phyloP scores from a whole-genome alignment of 2,329 filamentous ascomycete genomes.

The Biscogniauxia marginata region DNA sequence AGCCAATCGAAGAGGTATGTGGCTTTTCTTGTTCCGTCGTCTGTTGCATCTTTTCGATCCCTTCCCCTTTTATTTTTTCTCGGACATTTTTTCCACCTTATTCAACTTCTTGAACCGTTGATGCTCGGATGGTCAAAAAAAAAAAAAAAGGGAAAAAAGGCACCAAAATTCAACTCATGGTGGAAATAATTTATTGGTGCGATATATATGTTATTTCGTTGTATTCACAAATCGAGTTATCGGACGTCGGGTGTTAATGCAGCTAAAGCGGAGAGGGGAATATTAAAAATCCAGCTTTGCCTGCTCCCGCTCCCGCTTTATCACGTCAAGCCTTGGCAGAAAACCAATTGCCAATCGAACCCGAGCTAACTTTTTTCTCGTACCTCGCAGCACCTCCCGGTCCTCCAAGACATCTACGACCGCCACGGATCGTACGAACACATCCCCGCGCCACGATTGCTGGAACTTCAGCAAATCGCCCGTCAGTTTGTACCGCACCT shows the following conservation, averaged over 20 bases:
- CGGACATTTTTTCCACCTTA: not conserved
- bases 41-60: not conserved
- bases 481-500: not conserved
- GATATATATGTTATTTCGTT: too few relatives aligned
- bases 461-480: not conserved
- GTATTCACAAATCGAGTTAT: not conserved
- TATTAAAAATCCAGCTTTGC: slow-evolving; percentile 14
- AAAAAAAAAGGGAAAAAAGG: too few relatives aligned
- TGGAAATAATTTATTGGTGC: too few relatives aligned
- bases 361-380: slow-evolving; percentile 3
- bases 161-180: too few relatives aligned
- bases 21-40: not conserved
- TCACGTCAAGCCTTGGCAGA: slow-evolving; percentile 1
- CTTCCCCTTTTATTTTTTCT: not conserved
- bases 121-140: too few relatives aligned
- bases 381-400: not conserved
- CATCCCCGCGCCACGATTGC: not conserved
- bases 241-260: not conserved
- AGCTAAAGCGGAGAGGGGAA: slow-evolving; percentile 6
- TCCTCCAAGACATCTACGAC: not conserved
- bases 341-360: slow-evolving; percentile 2
- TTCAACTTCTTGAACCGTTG: not conserved
- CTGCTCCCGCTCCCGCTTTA: slow-evolving; percentile 9
- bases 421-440: not conserved
- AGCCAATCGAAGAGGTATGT: slow-evolving; percentile 5